phyloP scores from a whole-genome alignment of 2,329 filamentous ascomycete genomes.

The Aspergillus sp. region DNA sequence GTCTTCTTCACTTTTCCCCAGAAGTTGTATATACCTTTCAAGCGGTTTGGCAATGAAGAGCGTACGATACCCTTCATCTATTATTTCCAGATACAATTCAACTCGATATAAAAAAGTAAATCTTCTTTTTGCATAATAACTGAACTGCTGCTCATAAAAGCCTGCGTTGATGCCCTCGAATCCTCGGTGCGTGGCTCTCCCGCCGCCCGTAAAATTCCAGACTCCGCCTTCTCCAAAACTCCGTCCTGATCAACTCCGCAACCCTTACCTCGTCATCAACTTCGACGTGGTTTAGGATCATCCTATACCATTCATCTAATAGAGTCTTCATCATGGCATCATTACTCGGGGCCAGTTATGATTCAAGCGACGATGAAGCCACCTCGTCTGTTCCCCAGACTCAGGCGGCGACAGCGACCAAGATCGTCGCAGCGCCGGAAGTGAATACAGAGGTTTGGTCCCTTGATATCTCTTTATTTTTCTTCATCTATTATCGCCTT shows the following conservation, averaged over 20 bases:
- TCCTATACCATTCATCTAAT: neutral
- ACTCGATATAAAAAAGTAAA: neutral
- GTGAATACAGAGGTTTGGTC: slow-evolving; percentile 55
- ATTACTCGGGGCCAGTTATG: slow-evolving; percentile 41
- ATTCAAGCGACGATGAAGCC: slow-evolving; percentile 47
- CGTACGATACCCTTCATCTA: slow-evolving; percentile 27
- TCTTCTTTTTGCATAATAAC: too few relatives aligned
- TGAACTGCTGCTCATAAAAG: too few relatives aligned
- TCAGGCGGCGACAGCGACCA: slow-evolving; percentile 25
- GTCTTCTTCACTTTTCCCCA: slow-evolving; percentile 16
- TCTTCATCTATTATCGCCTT: neutral
- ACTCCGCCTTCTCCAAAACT: neutral
- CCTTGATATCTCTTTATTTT: slow-evolving; percentile 12
- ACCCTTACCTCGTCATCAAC: slow-evolving; percentile 8
- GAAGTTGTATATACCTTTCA: slow-evolving; percentile 35
- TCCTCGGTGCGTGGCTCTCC: slow-evolving; percentile 18
- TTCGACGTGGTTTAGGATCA: slow-evolving; percentile 5
- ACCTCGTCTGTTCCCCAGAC: slow-evolving; percentile 15
- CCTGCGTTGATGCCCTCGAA: slow-evolving; percentile 20
- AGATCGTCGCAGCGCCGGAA: slow-evolving; percentile 47
- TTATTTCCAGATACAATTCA: too few relatives aligned
- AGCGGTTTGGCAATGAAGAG: slow-evolving; percentile 34
- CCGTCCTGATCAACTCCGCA: neutral
- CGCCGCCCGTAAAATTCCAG: slow-evolving; percentile 30
- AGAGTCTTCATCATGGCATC: slow-evolving; percentile 31